Conservation (phyloP, 345 rosid genomes). For the sweet orange (Citrus sinensis) region DVS_A1.0 CM039168.1:24708001-24708500, state of each 20-base stretch:
- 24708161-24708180: neutral
- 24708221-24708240: neutral
- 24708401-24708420: slow-evolving; percentile 81
- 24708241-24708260: neutral
- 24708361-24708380: slow-evolving; percentile 83
- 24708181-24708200: neutral
- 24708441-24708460: neutral
- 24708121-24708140: neutral
- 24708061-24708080: neutral
- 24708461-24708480: neutral
- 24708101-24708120: too few relatives aligned
- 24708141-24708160: neutral
- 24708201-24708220: neutral
- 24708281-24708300: slow-evolving; percentile 59
- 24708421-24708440: neutral
- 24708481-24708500: neutral
- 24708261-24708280: slow-evolving; percentile 19
- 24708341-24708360: slow-evolving; percentile 71
- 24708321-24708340: slow-evolving; percentile 75
- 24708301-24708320: slow-evolving; percentile 85
- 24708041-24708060: neutral
- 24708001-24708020: too few relatives aligned
- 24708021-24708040: neutral
- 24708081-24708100: neutral
- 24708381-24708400: slow-evolving; percentile 80